Conservation (phyloP, 192 early-diverging fungal genomes). For the Linnemannia elongata region DNA sequence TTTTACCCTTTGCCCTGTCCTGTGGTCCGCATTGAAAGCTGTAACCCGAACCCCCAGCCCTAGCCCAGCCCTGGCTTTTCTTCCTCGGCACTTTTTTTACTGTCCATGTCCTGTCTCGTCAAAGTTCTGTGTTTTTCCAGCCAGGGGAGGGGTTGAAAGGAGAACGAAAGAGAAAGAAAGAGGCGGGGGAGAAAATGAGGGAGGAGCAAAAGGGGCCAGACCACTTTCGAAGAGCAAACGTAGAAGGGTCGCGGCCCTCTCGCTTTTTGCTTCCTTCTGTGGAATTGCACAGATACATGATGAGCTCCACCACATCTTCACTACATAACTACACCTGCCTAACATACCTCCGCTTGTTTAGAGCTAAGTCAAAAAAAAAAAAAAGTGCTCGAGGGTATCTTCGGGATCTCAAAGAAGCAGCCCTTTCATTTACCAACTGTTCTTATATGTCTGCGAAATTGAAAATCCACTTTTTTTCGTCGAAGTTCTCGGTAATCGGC, state of each 20-base stretch:
- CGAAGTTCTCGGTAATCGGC: constrained; percentile 1
- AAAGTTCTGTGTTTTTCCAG: not conserved
- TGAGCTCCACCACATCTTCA: too few species aligned
- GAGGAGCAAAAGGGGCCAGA: not conserved
- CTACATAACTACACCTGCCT: too few species aligned
- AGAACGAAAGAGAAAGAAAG: not conserved
- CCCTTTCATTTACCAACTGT: too few species aligned
- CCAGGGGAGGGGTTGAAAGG: not conserved
- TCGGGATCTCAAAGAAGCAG: too few species aligned
- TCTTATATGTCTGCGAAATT: not conserved
- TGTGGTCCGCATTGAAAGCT: not conserved
- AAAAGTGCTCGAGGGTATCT: too few species aligned
- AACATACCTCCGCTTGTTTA: too few species aligned
- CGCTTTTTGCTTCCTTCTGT: not conserved
- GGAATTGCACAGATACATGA: too few species aligned
- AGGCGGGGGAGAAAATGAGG: not conserved
- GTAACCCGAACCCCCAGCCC: not conserved
- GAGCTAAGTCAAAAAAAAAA: too few species aligned
- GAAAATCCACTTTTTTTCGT: not conserved
- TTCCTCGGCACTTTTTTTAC: not conserved
- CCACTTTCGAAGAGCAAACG: not conserved
- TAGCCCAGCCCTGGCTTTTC: not conserved
- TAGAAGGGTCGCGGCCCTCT: not conserved
- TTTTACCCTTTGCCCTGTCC: not conserved
- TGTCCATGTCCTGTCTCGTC: not conserved